phyloP scores from a whole-genome alignment of 805 yeast species.

The Tetrapisispora nanseiensis region DNA sequence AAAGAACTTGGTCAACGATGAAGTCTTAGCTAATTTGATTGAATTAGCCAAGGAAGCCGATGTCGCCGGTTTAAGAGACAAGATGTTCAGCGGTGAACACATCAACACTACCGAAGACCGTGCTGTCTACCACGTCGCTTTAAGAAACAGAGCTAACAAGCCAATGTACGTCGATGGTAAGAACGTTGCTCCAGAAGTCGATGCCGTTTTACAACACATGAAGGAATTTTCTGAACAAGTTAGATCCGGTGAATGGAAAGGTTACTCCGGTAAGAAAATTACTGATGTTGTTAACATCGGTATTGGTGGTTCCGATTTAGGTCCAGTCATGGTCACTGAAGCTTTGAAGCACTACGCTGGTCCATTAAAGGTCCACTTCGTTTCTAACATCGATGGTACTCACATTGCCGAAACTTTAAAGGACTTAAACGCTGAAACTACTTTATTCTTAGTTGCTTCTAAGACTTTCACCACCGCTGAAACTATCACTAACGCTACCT shows the following conservation, averaged over 20 bases:
- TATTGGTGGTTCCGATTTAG: constrained; percentile 97
- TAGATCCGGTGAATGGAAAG: constrained; percentile 92
- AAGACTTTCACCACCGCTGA: constrained; percentile 99
- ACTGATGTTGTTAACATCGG: constrained; percentile 95
- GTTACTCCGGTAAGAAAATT: constrained; percentile 90
- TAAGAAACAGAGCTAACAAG: constrained; percentile 83
- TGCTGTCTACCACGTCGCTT: constrained; percentile 95
- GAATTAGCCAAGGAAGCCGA: constrained; percentile 84
- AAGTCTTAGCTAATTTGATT: constrained; percentile 56
- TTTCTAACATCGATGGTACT: constrained; percentile 97
- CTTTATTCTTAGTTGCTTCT: constrained; percentile 85
- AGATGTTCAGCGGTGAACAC: constrained; percentile 85
- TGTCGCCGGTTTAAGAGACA: constrained; percentile 79
- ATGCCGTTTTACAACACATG: constrained; percentile 88
- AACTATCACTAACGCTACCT: constrained; percentile 90
- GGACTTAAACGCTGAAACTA: constrained; percentile 74
- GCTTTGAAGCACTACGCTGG: constrained; percentile 85
- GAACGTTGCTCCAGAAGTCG: constrained; percentile 87
- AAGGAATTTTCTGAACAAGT: constrained; percentile 85
- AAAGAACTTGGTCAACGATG: constrained; percentile 86
- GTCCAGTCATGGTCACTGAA: constrained; percentile 99
- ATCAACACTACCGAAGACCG: constrained; percentile 93
- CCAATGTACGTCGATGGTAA: constrained; percentile 83
- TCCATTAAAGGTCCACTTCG: constrained; percentile 77
- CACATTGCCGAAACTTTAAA: constrained; percentile 87